phyloP scores from a whole-genome alignment of 176 grass and related monocot genomes.

The Aegilops tauschii region DNA sequence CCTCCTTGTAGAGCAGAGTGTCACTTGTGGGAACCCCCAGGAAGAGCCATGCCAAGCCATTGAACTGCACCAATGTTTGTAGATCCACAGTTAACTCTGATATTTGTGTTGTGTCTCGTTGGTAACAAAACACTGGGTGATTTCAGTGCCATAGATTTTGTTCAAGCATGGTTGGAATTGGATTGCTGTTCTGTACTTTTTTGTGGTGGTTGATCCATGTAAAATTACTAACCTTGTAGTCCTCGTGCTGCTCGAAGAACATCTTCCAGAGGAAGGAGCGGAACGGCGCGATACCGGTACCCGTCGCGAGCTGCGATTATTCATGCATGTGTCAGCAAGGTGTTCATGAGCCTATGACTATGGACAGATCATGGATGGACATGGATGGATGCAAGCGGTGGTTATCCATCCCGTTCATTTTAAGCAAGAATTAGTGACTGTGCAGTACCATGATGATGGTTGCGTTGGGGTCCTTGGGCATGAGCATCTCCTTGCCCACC shows the following conservation, averaged over 20 bases:
- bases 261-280: constrained; percentile 91
- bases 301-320: constrained; percentile 65
- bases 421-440: background rate
- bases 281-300: constrained; percentile 89
- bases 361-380: too few relatives aligned
- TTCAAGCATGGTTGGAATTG: background rate
- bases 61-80: constrained; percentile 43
- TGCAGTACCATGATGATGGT: constrained; percentile 69
- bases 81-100: background rate
- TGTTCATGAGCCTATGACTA: too few relatives aligned
- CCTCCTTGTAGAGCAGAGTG: constrained; percentile 94
- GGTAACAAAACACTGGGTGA: background rate
- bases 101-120: background rate
- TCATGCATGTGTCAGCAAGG: background rate
- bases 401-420: background rate
- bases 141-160: background rate
- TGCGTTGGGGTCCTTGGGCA: constrained; percentile 96
- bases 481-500: constrained; percentile 95
- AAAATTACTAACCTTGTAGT: constrained; percentile 48
- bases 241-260: constrained; percentile 83
- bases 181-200: background rate
- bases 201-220: background rate
- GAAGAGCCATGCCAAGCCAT: constrained; percentile 89
- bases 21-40: constrained; percentile 79
- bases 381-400: background rate